Evolutionary conservation across 2,329 filamentous ascomycete genomes (phyloP).

Genomic region (Gnomoniopsis smithogilvyi): DNA sequence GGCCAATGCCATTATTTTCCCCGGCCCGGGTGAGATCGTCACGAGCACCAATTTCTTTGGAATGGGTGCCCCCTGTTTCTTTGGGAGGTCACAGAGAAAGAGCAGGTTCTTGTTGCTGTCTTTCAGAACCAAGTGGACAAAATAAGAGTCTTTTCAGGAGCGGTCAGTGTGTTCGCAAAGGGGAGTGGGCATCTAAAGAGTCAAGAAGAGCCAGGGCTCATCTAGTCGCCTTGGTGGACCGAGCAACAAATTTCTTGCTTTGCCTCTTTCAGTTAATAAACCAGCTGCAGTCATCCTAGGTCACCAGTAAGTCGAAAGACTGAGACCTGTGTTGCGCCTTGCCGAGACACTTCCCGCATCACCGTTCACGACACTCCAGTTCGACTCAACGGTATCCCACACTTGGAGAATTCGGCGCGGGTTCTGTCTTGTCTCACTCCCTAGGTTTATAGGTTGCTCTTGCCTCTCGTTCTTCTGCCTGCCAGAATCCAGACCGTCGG

Average conservation of each 20-base stretch:
- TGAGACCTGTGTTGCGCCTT: conserved; percentile 12
- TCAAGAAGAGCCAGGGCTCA: too few species aligned
- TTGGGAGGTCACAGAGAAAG: too few species aligned
- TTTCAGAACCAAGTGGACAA: too few species aligned
- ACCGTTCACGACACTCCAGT: background rate
- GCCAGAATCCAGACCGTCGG: background rate
- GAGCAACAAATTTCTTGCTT: background rate
- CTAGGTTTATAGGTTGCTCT: background rate
- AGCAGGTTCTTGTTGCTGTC: too few species aligned
- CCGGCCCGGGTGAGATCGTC: too few species aligned
- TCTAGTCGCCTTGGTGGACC: background rate
- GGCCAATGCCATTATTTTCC: too few species aligned
- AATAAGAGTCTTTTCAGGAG: too few species aligned
- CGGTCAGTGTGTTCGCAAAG: too few species aligned
- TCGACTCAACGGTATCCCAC: background rate
- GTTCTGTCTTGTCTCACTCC: background rate
- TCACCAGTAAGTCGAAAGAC: conserved; percentile 9
- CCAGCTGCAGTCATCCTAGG: background rate
- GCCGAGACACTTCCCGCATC: background rate
- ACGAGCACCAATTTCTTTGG: too few species aligned
- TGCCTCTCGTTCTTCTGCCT: background rate
- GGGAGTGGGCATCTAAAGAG: too few species aligned
- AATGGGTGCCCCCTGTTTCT: too few species aligned
- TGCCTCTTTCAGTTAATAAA: background rate
- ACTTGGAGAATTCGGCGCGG: background rate